These are phyloP conservation scores for Hanseniaspora hatyaiensis DNA, from an alignment of 805 yeast genomes.

Conservation along the genomic window DNA sequence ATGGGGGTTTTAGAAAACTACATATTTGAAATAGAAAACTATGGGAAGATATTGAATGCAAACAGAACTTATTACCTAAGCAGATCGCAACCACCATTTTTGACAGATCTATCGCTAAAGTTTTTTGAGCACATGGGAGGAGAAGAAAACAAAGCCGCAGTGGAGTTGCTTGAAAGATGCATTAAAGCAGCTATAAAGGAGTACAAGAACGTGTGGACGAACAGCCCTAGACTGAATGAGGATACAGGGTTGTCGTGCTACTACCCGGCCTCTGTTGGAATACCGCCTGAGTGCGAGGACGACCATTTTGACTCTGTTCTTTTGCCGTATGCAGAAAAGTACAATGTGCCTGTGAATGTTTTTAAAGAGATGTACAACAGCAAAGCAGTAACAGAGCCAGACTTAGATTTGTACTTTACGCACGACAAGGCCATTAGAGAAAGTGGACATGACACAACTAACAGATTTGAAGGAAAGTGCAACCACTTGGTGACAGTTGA, in stretches of 20 bases:
- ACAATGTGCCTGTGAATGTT: conserved; percentile 45
- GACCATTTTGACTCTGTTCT: conserved; percentile 71
- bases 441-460: conserved; percentile 90
- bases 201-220: conserved; percentile 69
- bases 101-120: conserved; percentile 79
- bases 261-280: conserved; percentile 82
- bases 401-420: conserved; percentile 73
- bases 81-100: conserved; percentile 92
- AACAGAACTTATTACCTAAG: conserved; percentile 82
- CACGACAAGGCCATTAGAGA: conserved; percentile 94
- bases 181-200: conserved; percentile 74
- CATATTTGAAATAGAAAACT: conserved; percentile 76
- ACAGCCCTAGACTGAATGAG: conserved; percentile 59
- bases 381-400: conserved; percentile 58
- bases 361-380: conserved; percentile 61
- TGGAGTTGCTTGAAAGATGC: conserved; percentile 54
- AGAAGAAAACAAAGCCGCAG: conserved; percentile 37
- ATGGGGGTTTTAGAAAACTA: conserved; percentile 87
- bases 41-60: conserved; percentile 89
- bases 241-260: conserved; percentile 75
- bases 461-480: conserved; percentile 79
- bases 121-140: conserved; percentile 51
- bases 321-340: conserved; percentile 54
- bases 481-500: conserved; percentile 87
- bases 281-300: conserved; percentile 93